A percentile compares a stretch with the other conserved stretches of the same genome.
Conservation (phyloP, 225 moss, liverwort and hornwort genomes). For the Marchantia polymorpha region DNA sequence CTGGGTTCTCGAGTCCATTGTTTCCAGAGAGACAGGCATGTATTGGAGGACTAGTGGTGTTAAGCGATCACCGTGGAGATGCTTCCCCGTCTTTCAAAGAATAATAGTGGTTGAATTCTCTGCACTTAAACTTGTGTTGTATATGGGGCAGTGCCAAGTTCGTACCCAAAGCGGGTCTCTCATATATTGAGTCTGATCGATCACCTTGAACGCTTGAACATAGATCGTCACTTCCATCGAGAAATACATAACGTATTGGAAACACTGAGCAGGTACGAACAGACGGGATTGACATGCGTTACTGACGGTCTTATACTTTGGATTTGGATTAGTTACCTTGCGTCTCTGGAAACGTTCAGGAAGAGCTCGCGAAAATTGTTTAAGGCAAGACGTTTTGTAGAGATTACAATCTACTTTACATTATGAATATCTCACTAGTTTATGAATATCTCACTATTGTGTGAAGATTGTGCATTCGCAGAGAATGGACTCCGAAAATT, state of each 20-base stretch:
- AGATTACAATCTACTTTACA: neutral
- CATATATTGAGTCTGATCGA: conserved; percentile 11
- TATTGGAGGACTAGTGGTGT: neutral
- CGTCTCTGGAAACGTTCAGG: neutral
- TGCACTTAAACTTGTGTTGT: neutral
- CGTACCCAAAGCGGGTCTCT: conserved; percentile 1
- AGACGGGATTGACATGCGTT: no score
- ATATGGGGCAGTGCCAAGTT: neutral
- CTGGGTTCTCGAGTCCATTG: neutral
- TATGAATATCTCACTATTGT: neutral
- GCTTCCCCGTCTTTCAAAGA: neutral
- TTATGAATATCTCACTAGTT: neutral
- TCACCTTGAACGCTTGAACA: conserved; percentile 20
- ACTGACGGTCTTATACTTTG: no score
- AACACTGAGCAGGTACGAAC: conserved; percentile 4
- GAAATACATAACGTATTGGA: conserved; percentile 10
- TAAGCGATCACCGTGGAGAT: neutral
- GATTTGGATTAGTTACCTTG: no score
- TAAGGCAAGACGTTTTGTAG: neutral
- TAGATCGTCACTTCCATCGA: conserved; percentile 7
- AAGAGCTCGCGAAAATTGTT: neutral
- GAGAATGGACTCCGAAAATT: neutral
- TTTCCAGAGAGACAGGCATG: neutral
- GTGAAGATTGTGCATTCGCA: neutral
- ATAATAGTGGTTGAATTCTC: neutral